A percentile compares a stretch with the other conserved stretches of the same genome.
phyloP scores from a whole-genome alignment of 345 rosid species.

The Populus ilicifolia region DNA sequence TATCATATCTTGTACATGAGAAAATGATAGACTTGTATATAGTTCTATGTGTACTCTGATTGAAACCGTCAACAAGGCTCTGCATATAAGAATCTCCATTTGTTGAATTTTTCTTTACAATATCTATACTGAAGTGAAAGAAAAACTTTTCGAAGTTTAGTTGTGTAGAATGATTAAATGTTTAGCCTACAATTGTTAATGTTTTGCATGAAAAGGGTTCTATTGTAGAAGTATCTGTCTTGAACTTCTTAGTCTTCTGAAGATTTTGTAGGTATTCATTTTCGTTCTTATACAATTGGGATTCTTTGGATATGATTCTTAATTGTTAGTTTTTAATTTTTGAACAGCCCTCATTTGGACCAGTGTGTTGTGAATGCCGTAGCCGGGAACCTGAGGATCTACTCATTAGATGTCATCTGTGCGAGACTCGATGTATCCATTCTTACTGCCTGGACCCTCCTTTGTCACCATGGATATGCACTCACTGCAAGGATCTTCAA shows the following conservation, averaged over 20 bases:
- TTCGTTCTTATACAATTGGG: not conserved
- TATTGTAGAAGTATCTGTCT: not conserved
- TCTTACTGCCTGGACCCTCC: constrained; percentile 82
- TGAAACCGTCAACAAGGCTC: no score
- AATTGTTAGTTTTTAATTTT: not conserved
- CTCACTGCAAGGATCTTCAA: constrained; percentile 71
- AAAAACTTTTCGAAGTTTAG: no score
- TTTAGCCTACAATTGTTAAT: no score
- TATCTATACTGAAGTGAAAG: no score
- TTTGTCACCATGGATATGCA: constrained; percentile 77
- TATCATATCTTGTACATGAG: no score
- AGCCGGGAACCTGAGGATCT: constrained; percentile 73
- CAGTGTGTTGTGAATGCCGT: constrained; percentile 57
- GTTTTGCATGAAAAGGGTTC: no score
- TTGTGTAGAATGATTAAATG: no score
- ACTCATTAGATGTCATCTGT: constrained; percentile 59
- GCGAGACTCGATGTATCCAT: constrained; percentile 61
- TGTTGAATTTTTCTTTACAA: no score
- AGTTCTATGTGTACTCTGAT: no score
- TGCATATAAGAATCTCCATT: no score
- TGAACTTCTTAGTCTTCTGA: not conserved
- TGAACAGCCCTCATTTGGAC: constrained; percentile 40
- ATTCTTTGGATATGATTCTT: not conserved
- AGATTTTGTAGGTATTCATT: not conserved
- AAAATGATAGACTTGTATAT: no score